Percentiles rank a stretch among this genome's conserved stretches.
Evolutionary conservation across 148 eudicot species (phyloP).

Genomic region (Cornus florida): DNA sequence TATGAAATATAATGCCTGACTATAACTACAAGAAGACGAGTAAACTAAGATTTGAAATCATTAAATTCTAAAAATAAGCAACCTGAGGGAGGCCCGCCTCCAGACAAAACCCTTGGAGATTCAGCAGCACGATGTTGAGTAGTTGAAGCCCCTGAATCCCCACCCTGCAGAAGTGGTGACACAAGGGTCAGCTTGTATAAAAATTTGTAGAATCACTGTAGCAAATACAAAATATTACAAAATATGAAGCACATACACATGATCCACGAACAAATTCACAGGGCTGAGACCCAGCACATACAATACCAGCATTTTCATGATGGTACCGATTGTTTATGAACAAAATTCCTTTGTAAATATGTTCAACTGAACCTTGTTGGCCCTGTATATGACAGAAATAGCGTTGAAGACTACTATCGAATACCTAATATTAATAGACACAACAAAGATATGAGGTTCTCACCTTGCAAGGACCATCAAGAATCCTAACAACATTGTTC

Average conservation of each 20-base stretch:
- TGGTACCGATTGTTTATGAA: constrained; percentile 91
- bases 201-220: background rate
- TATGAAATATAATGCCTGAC: background rate
- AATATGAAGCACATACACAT: constrained; percentile 20
- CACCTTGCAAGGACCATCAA: constrained; percentile 89
- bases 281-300: too few relatives aligned
- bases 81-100: constrained; percentile 36
- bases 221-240: constrained; percentile 8
- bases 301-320: constrained; percentile 70
- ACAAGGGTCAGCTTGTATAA: background rate
- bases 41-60: constrained; percentile 39
- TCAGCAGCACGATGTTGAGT: constrained; percentile 59
- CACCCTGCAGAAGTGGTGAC: constrained; percentile 40
- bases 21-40: background rate
- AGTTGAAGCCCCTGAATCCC: constrained; percentile 35
- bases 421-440: background rate
- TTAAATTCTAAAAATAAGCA: constrained; percentile 24
- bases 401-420: background rate
- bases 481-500: constrained; percentile 52
- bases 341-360: constrained; percentile 74
- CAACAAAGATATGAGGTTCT: constrained; percentile 11
- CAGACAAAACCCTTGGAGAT: constrained; percentile 54
- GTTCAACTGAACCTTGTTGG: constrained; percentile 97
- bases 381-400: constrained; percentile 53
- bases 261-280: too few relatives aligned